Percentiles rank a stretch among this genome's conserved stretches.
Evolutionary conservation across 1,139 yeast genomes (phyloP).

Genomic region (Geotrichum phurueaensis): DNA sequence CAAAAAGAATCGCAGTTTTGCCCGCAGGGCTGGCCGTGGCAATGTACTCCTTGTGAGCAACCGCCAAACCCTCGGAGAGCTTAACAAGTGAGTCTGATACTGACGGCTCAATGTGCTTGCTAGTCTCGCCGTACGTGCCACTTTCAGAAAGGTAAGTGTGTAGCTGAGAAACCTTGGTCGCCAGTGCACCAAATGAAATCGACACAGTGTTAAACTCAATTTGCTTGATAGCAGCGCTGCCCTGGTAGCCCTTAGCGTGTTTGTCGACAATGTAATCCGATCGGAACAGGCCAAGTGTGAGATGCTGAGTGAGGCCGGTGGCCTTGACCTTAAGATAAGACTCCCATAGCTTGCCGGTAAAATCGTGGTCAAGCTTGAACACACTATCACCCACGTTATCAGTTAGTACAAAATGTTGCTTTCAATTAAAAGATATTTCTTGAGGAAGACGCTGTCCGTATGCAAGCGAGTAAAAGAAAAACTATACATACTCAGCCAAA

Average conservation of each 20-base stretch:
- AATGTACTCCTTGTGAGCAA: conserved; percentile 53
- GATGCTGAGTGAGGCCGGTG: conserved; percentile 55
- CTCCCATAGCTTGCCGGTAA: conserved; percentile 73
- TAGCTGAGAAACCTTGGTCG: conserved; percentile 69
- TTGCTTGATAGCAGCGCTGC: conserved; percentile 56
- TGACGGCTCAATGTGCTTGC: conserved; percentile 46
- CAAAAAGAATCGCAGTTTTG: conserved; percentile 47
- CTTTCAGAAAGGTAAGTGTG: conserved; percentile 47
- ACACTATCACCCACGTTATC: conserved; percentile 5
- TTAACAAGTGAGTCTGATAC: conserved; percentile 56
- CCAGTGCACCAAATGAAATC: conserved; percentile 89
- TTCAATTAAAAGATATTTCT: background rate
- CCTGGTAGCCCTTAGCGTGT: conserved; percentile 17
- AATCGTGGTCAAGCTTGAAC: conserved; percentile 53
- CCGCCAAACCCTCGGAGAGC: conserved; percentile 65
- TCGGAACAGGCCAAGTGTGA: conserved; percentile 79
- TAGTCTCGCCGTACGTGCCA: conserved; percentile 28
- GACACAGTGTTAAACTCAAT: conserved; percentile 95
- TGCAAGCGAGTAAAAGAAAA: background rate
- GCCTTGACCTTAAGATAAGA: conserved; percentile 20
- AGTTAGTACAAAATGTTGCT: background rate
- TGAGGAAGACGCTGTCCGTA: no score
- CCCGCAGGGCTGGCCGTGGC: conserved; percentile 7
- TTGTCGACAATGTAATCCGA: conserved; percentile 71
- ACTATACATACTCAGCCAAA: conserved; percentile 40